Base-by-base conservation (phyloP, 495 filamentous ascomycete genomes). In the Tuber indicum region DNA sequence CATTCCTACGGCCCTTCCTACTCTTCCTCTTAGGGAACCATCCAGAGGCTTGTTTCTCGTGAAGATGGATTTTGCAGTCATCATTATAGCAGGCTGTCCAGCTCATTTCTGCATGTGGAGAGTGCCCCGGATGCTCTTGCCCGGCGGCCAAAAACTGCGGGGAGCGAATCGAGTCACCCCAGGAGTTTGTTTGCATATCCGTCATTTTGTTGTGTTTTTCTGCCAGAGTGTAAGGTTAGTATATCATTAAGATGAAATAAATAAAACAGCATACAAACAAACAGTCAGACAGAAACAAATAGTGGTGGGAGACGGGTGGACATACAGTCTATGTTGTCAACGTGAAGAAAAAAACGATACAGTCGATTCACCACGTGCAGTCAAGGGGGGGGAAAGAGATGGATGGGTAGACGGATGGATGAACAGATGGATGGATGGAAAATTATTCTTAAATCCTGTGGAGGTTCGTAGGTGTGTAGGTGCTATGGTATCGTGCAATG, bases 81-180 rank as follows among this genome's bases (percentile, higher is more conserved):
- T 80, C 78, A n/a, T 80, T 77, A 62, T 80, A 80, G n/a, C 78
- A 80, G 19, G 43, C 73, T 16, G 77, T 80, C 78, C 78, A 80
- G 17, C 44, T 80, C 17, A 79, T 62, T 26, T n/a, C 52, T 3
- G 36, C 77, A 43, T 80, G 78, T 19, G 58, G 5, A 14, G 58
- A 66, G 58, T 12, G 1, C 17, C 14, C 26, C 3, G 26, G 12
- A 4, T 16, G 16, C 26, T 17, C 58, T 36, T 19, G 58, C 23
- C 10, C 0, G 52, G 49, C 8, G 12, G 58, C 4, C 14, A 17
- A 19, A 36, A 26, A 14, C 5, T 14, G 26, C 4, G 58, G 19
- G 58, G 36, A 17, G 14, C 3, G 14, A 66, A 66, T 32, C 17
- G 58, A 26, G 58, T 66, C 58, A 8, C 58, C 58, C 58, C 58